These are phyloP conservation scores for Primulina tabacum DNA, from an alignment of 257 asterid genomes.

Conservation along the genomic window DNA sequence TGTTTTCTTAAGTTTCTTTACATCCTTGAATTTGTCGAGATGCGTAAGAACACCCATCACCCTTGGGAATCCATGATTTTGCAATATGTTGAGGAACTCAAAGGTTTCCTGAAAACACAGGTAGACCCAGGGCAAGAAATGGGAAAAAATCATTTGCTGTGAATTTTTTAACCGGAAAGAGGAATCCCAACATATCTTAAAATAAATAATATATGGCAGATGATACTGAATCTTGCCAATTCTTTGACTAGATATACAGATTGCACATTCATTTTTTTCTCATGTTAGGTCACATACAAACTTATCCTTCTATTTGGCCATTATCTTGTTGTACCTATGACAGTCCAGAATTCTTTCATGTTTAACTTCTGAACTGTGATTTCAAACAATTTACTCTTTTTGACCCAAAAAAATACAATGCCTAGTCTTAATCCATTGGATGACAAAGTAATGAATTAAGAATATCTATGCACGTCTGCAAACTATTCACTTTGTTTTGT, in stretches of 20 bases:
- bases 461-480: neutral
- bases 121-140: conserved; percentile 11
- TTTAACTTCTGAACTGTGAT: neutral
- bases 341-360: neutral
- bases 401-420: neutral
- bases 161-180: neutral
- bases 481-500: neutral
- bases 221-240: neutral
- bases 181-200: neutral
- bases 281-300: neutral
- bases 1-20: conserved; percentile 87
- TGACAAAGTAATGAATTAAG: neutral
- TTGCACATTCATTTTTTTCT: neutral
- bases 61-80: conserved; percentile 96
- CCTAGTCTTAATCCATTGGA: conserved; percentile 1
- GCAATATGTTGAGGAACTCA: conserved; percentile 93
- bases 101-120: conserved; percentile 75
- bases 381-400: neutral
- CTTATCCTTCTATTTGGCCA: neutral
- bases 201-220: neutral
- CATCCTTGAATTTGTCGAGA: conserved; percentile 94
- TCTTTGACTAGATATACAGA: neutral
- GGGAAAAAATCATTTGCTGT: neutral
- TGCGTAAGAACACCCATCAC: conserved; percentile 99
- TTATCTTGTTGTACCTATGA: neutral